Evolutionary conservation across 2,329 filamentous ascomycete genomes (phyloP), one percentile per base, ranked within the genome.

Genomic region (Arthrobotrys sinensis): DNA sequence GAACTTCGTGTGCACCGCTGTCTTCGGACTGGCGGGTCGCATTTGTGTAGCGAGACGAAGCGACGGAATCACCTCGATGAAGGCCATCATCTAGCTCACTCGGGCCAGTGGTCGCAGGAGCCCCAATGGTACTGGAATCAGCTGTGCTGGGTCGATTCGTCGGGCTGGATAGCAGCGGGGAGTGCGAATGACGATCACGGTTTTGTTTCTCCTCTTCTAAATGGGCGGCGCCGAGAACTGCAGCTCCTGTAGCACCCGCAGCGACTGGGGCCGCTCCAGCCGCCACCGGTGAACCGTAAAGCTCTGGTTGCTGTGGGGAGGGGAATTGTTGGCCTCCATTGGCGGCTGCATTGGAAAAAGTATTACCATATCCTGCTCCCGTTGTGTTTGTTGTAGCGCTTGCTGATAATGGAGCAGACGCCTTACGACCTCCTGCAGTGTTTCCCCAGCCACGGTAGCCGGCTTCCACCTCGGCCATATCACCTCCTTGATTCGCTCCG

Each of bases 381-480:
- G 57, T 53, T 19, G 72, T 52, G n/a, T 67, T 66, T 7, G 68
- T 64, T 10, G 64, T 21, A 14, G 81, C 82, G 80, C 93, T 92
- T 81, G 93, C 93, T 11, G 93, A 97, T 82, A 97, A 88, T 32
- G 93, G 76, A 11, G 69, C 76, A 1, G 94, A 97, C 28, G 92
- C 90, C 84, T 97, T 97, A 81, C 93, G 91, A 70, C 91, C 88
- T 16, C 88, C 85, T 0, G 91, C 91, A 1, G 92, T 94, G 64
- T 91, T 92, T 69, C 95, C 95, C 96, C 96, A 99, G 81, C 96
- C 96, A 81, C 96, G 91, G 85, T 99, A 99, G 57, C 95, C 95
- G 1, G 90, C 88, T 73, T 89, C 88, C 80, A 93, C 92, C 83
- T 97, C 93, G 73, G 90, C 88, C 91, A 94, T 94, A 83, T 95